Evolutionary conservation across 768 basidiomycete genomes (phyloP), one percentile per base, ranked within the genome.

Genomic region (Suillus fuscotomentosus): DNA sequence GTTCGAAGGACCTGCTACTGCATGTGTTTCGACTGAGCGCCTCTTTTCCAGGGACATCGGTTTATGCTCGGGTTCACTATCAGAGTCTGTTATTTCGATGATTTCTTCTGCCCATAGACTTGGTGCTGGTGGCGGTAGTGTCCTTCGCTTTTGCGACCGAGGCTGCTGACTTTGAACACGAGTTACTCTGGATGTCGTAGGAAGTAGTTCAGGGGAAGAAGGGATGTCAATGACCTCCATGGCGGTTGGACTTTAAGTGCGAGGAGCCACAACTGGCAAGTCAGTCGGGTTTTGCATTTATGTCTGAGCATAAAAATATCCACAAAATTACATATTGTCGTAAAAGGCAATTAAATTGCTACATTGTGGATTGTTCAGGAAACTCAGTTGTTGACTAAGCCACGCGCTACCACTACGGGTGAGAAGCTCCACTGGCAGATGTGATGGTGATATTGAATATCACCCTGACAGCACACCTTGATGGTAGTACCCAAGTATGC

Each of bases 51-150:
- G 42, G 1, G 60, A 54, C 41, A 39, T 50, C 14, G 63, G 61
- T 63, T 59, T 8, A 60, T 60, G 34, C 17, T 47, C 45, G 50
- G 60, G 48, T 8, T 83, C 84, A 60, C 74, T 71, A 54, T 85
- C 84, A 27, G 83, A 83, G 69, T 87, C 85, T 1, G 81, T 78
- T 66, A 86, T 74, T 67, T 85, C 85, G 65, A 87, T 84, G 31
- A 85, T 74, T 60, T 78, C 71, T 48, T 65, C 2, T 68, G 6
- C 62, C 56, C 22, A 60, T 67, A 62, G 47, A 63, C n/a, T 61
- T 54, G 24, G 5, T 39, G 9, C 5, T 51, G 20, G 62, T 47
- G 22, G 62, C 13, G 24, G 50, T 67, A 65, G 9, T 36, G n/a
- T 1, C 69, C 66, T 51, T 67, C 22, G 39, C 17, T 38, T 74